Conservation (phyloP, 768 basidiomycete species). For the Agrocybe pediades region DNA sequence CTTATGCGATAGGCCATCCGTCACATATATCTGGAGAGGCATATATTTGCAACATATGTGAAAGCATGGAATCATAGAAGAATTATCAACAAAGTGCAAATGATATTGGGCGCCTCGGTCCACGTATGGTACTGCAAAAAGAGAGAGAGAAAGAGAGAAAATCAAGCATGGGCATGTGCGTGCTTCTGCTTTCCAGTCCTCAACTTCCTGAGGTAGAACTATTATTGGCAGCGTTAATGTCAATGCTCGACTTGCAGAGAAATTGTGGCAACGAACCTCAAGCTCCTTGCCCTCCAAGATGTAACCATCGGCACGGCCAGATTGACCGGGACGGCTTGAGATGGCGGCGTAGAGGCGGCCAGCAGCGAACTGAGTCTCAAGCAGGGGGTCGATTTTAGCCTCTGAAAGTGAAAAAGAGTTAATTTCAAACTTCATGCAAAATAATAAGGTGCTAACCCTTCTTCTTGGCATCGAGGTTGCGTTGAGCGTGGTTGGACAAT, state of each 20-base stretch:
- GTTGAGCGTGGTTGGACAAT: constrained; percentile 88
- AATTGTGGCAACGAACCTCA: constrained; percentile 59
- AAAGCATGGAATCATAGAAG: constrained; percentile 19
- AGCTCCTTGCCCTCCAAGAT: constrained; percentile 98
- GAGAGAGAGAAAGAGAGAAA: constrained; percentile 14
- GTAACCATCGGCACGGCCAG: constrained; percentile 95
- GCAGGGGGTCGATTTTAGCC: constrained; percentile 87
- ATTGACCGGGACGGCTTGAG: constrained; percentile 95
- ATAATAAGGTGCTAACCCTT: constrained; percentile 57
- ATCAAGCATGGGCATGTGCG: constrained; percentile 61
- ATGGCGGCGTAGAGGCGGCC: constrained; percentile 95
- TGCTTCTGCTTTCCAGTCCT: constrained; percentile 96
- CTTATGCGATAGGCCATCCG: not conserved
- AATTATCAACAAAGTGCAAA: constrained; percentile 14
- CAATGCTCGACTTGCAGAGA: not conserved
- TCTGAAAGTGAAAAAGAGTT: constrained; percentile 44
- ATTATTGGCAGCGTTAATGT: constrained; percentile 3
- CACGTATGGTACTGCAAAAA: constrained; percentile 18
- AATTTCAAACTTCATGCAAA: not conserved
- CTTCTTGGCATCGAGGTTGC: constrained; percentile 86
- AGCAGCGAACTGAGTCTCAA: constrained; percentile 89
- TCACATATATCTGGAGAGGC: constrained; percentile 13
- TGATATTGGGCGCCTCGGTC: constrained; percentile 23
- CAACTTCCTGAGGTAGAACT: constrained; percentile 96
- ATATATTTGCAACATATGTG: constrained; percentile 23